phyloP scores from a whole-genome alignment of 1,139 yeast genomes.

The Debaryomycetaceae sp. region DNA sequence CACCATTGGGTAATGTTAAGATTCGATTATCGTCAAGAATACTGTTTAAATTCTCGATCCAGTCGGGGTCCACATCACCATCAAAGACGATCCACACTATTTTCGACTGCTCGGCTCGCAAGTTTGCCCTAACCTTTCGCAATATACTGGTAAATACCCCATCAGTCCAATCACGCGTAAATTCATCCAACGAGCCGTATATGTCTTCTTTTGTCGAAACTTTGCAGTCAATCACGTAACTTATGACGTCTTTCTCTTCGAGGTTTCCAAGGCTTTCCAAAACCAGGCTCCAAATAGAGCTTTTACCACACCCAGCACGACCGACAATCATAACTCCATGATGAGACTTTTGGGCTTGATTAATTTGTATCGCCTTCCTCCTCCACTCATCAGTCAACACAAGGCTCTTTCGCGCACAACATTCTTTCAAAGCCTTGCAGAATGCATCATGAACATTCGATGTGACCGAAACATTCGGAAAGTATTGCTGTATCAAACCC shows the following conservation, averaged over 20 bases:
- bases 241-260: constrained; percentile 24
- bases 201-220: constrained; percentile 55
- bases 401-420: constrained; percentile 9
- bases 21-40: constrained; percentile 81
- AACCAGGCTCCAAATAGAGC: constrained; percentile 42
- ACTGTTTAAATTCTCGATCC: constrained; percentile 89
- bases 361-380: constrained; percentile 51
- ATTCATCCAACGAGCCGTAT: constrained; percentile 60
- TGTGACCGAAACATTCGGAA: constrained; percentile 9
- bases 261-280: constrained; percentile 29
- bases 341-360: constrained; percentile 51
- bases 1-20: constrained; percentile 84
- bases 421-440: no score
- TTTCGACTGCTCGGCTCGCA: constrained; percentile 47
- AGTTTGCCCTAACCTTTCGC: constrained; percentile 46
- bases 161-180: constrained; percentile 89
- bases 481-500: constrained; percentile 15
- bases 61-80: constrained; percentile 89
- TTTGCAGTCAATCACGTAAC: constrained; percentile 60
- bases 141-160: constrained; percentile 69
- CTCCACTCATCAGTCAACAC: constrained; percentile 31
- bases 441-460: constrained; percentile 6
- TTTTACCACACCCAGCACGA: constrained; percentile 65
- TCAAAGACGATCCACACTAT: constrained; percentile 78
- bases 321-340: constrained; percentile 85